Base-by-base conservation (phyloP, 768 basidiomycete genomes). In the Trametes elegans region DNA sequence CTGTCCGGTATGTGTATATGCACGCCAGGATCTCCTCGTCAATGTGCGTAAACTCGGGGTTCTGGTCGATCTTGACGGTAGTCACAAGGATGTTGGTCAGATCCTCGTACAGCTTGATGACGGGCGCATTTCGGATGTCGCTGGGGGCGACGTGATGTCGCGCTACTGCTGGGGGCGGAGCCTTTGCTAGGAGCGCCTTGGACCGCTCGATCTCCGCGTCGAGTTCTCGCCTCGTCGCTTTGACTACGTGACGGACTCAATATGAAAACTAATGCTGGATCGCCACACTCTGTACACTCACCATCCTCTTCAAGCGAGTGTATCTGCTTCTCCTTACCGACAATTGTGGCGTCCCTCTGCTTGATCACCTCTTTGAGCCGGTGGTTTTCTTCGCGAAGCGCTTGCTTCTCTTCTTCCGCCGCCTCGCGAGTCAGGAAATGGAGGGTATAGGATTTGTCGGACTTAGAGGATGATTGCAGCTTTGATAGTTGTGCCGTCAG, bases 41-140 rank as follows among this genome's bases (percentile, higher is more conserved):
- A 7, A 77, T 62, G 31, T 77, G 73, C 16, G 69, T 66, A 29
- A 77, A 68, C 48, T 73, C 71, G 47, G 71, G 68, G 24, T 68
- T 69, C 32, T 61, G 65, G 53, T 75, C 76, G 48, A 76, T 68
- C 63, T 83, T 85, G 67, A 90, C 77, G 47, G 75, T 80, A 3
- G 81, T 75, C 21, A 95, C 78, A 34, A 90, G 75, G 21, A 95
- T 72, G 62, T 93, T 90, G 1, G 90, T 92, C 59, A 92, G 70
- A 63, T 94, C 91, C 68, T 94, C 91, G 66, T 96, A 96, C 57
- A 95, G 80, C 46, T 76, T 76, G 62, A 93, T 77, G 38, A 86
- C 78, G 63, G 78, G 74, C 3, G 74, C 71, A 60, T 82, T 78
- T 65, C 84, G 84, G 5, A 81, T 81, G 58, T 86, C 83, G 21